phyloP scores from a whole-genome alignment of 768 basidiomycete species.

The Strobilomyces echinocephalus region DNA sequence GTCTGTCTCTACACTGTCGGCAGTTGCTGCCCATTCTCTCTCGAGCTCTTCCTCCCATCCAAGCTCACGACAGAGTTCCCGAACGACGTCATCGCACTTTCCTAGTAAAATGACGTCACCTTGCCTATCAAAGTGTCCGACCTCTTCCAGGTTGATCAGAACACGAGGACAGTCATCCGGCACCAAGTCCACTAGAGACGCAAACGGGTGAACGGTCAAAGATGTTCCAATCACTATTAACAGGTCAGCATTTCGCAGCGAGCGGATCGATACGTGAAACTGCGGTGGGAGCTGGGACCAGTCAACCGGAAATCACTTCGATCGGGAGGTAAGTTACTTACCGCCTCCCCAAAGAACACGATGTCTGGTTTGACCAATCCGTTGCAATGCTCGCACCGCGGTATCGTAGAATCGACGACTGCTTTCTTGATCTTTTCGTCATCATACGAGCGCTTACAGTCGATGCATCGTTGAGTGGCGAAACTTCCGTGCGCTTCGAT shows the following conservation, averaged over 20 bases:
- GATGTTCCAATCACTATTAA: constrained; percentile 91
- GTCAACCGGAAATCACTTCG: background rate
- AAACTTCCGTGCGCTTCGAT: constrained; percentile 98
- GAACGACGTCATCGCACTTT: constrained; percentile 66
- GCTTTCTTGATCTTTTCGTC: constrained; percentile 63
- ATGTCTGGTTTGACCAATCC: constrained; percentile 92
- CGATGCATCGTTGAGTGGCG: constrained; percentile 78
- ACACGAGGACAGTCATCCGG: constrained; percentile 63
- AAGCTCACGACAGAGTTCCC: constrained; percentile 56
- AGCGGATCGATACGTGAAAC: constrained; percentile 56
- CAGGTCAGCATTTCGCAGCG: constrained; percentile 68
- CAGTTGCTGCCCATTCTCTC: constrained; percentile 51
- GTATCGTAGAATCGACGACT: constrained; percentile 51
- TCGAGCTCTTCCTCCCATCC: constrained; percentile 71
- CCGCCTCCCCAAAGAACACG: constrained; percentile 85
- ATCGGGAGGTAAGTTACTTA: constrained; percentile 31
- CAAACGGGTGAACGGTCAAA: constrained; percentile 83
- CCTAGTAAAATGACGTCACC: constrained; percentile 65
- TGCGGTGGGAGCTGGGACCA: constrained; percentile 57
- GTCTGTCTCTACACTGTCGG: constrained; percentile 21
- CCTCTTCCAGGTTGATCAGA: constrained; percentile 83
- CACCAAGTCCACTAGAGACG: constrained; percentile 62
- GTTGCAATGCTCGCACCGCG: constrained; percentile 61
- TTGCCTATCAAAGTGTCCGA: constrained; percentile 58
- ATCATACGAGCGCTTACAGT: constrained; percentile 58